Base-by-base conservation (phyloP, 2,329 filamentous ascomycete genomes). In the Xylaria sp. region DNA sequence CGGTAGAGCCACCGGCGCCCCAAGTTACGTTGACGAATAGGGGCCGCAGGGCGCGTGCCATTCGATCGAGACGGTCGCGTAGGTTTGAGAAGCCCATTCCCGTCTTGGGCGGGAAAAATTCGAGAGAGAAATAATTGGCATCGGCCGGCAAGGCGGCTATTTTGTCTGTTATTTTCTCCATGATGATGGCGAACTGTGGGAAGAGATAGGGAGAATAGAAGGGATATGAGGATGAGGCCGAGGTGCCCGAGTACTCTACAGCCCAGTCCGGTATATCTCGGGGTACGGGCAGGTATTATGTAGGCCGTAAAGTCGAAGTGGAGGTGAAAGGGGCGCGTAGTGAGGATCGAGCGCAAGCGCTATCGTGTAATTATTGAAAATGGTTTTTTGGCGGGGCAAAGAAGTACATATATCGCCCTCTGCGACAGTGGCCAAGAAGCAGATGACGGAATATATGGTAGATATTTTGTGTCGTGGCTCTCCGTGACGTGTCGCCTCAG, bases 61-160 rank as follows among this genome's bases (percentile, higher is more conserved):
- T 98, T 78, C 96, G 93, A 79, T 97, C 92, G 67, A 99, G 89
- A 78, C 96, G 94, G 72, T 93, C 92, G 78, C 95, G 92, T 63
- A 99, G 89, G 80, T 99, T 99, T 70, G 93, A 91, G 76, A 96
- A 97, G 72, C 96, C 96, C 90, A 97, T 97, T 69, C 91, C 87
- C 55, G 96, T 99, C 85, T 98, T 99, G 71, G 96, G 96, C 73
- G 96, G 96, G 83, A 99, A 99, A 89, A 99, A 99, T 83, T 99
- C 96, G 81, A 98, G 91, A 56, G 96, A 98, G 82, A 97, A 97
- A 85, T 96, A 98, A 79, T 88, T 90, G 72, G 89, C 88, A 80
- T 93, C 89, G 72, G 91, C 87, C 80, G 93, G 92, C 83, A 99
- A 83, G 69, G 93, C 93, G 82, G 93, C 92, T 78, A 98, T 95